These are phyloP conservation scores for Ogataea ganodermae DNA, from an alignment of 805 yeast species.

Conservation along the genomic window DNA sequence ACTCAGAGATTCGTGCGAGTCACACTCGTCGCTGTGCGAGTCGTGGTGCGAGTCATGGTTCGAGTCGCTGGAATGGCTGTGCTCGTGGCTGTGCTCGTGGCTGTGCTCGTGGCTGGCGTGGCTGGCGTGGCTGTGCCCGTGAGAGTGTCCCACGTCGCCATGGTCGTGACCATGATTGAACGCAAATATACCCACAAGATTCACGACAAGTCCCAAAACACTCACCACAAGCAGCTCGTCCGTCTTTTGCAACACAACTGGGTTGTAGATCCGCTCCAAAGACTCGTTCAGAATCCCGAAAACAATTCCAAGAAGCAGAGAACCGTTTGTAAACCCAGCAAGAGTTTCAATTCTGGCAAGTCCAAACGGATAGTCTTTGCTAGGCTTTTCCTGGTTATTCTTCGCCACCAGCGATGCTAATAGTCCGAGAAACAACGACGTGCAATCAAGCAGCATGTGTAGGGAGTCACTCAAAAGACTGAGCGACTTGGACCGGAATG, in stretches of 20 bases:
- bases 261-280: conserved; percentile 73
- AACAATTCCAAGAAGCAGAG: conserved; percentile 82
- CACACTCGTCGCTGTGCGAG: conserved; percentile 23
- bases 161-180: conserved; percentile 81
- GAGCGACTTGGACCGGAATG: conserved; percentile 87
- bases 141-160: conserved; percentile 41
- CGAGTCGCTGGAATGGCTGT: too few species aligned
- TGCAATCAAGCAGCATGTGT: conserved; percentile 95
- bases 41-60: too few species aligned
- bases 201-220: conserved; percentile 79
- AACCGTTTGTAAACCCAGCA: conserved; percentile 95
- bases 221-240: conserved; percentile 86
- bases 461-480: conserved; percentile 91
- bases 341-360: conserved; percentile 81
- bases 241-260: conserved; percentile 76
- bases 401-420: conserved; percentile 66
- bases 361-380: conserved; percentile 74
- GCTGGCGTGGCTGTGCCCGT: conserved; percentile 35
- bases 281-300: conserved; percentile 89
- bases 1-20: conserved; percentile 47
- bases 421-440: conserved; percentile 84
- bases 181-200: conserved; percentile 90
- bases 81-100: conserved; percentile 32
- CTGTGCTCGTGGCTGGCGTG: conserved; percentile 25
- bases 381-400: conserved; percentile 29